Evolutionary conservation across 768 basidiomycete species (phyloP), one percentile per base, ranked within the genome.

Genomic region (Podaxis pistillaris): DNA sequence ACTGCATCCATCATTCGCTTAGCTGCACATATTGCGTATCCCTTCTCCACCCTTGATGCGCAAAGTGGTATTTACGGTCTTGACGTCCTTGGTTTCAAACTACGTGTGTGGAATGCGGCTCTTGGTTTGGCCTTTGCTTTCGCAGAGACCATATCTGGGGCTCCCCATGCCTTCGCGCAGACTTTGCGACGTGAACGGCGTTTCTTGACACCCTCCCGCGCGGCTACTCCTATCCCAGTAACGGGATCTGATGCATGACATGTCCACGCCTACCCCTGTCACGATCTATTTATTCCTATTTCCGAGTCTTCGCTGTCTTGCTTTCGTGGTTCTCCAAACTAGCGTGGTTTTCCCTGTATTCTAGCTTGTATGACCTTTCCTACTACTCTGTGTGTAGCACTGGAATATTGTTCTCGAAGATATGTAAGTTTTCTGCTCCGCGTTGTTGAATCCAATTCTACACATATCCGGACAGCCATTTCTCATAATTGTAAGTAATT

Each of bases 61-160:
- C 64, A 64, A 55, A 50, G 56, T 8, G 68, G 69, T 12, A 59
- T 78, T 53, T 68, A 74, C 19, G 79, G 81, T 9, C 68, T 84
- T 44, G 86, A 88, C 65, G 79, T 86, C 3, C 70, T 90, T 6
- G 86, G 86, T 4, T 71, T 74, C 40, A 75, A 79, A 30, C 83
- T 83, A 79, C 81, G 89, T 50, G 76, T 88, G 1, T 73, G 88
- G 60, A 78, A 73, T 50, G 85, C 89, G 0, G 73, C 79, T 4
- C 73, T 89, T 33, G 78, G 80, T 8, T 78, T 86, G 11, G 86
- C 86, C 0, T 88, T 89, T 68, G 84, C 89, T 2, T 87, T 89
- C 66, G 84, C 87, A 1, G 89, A 90, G 70, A 86, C 85, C 0
- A 82, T 90, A 57, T 76, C 77, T 19, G 69, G 66, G 8, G 81